Conservation (phyloP, 805 yeast species). For the Sugiyamaella smithiae region DNA sequence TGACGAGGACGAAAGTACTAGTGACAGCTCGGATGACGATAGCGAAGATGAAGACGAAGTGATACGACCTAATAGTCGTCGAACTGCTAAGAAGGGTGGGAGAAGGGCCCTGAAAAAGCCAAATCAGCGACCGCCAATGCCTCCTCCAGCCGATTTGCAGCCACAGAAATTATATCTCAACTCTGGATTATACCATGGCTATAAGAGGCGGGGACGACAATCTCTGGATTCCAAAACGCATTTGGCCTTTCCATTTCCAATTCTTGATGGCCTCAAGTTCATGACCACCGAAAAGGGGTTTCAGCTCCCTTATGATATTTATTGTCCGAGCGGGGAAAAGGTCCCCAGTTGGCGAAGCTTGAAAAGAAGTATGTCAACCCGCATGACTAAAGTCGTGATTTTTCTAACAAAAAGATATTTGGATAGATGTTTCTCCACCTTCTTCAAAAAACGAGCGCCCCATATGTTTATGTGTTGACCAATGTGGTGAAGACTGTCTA, state of each 20-base stretch:
- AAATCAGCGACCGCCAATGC: neutral
- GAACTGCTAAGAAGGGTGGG: neutral
- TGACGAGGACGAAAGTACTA: neutral
- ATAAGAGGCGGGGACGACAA: slow-evolving; percentile 4
- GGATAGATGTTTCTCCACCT: slow-evolving; percentile 23
- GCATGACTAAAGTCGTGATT: neutral
- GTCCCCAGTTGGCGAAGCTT: slow-evolving; percentile 34
- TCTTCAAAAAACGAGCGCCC: slow-evolving; percentile 19
- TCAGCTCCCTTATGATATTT: slow-evolving; percentile 37
- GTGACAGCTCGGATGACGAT: neutral
- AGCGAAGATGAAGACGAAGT: slow-evolving; percentile 3
- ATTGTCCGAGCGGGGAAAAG: slow-evolving; percentile 33
- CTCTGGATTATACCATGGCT: slow-evolving; percentile 12
- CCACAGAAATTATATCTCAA: slow-evolving; percentile 11
- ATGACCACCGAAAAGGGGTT: slow-evolving; percentile 24
- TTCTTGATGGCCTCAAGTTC: slow-evolving; percentile 11
- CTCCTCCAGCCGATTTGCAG: neutral
- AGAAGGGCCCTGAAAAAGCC: neutral
- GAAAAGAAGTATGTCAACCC: slow-evolving; percentile 25
- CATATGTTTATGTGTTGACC: slow-evolving; percentile 25
- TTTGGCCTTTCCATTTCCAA: slow-evolving; percentile 18
- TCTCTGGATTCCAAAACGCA: slow-evolving; percentile 2
- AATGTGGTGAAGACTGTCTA: slow-evolving; percentile 38
- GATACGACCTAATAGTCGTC: neutral
- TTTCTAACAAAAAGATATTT: slow-evolving; percentile 15